Conservation (phyloP, 208 protist genomes). For the Histomonas meleagridis region DNA sequence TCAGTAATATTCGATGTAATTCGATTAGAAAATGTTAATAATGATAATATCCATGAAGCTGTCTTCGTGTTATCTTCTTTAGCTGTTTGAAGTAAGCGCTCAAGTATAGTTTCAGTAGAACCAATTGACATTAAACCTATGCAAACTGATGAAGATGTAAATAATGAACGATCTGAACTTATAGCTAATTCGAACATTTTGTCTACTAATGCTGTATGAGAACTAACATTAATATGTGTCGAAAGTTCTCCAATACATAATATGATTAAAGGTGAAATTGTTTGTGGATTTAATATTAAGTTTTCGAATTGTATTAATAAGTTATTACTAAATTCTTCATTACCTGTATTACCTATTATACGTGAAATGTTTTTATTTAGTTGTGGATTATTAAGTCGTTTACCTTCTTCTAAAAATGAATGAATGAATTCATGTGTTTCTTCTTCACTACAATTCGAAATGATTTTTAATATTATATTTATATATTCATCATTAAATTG, state of each 20-base stretch:
- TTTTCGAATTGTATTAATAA: background rate
- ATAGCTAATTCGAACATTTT: background rate
- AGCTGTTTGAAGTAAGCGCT: background rate
- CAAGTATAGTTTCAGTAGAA: background rate
- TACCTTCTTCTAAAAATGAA: too few relatives aligned
- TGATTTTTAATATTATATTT: too few relatives aligned
- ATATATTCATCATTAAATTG: too few relatives aligned
- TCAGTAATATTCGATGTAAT: background rate
- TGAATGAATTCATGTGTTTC: too few relatives aligned
- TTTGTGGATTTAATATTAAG: background rate
- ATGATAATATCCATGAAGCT: background rate
- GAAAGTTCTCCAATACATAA: background rate
- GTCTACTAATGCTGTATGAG: background rate
- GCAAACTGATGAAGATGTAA: background rate
- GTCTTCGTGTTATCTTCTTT: background rate
- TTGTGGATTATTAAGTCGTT: too few relatives aligned
- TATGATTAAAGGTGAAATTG: background rate
- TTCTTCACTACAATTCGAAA: too few relatives aligned
- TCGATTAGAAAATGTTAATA: background rate
- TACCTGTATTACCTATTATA: too few relatives aligned
- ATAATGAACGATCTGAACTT: background rate
- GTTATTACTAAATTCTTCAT: background rate
- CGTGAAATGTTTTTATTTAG: too few relatives aligned
- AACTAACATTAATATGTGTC: background rate
- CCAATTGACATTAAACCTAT: background rate